These are phyloP conservation scores for Lactifluus subvellereus DNA, from an alignment of 768 basidiomycete species.

Conservation along the genomic window DNA sequence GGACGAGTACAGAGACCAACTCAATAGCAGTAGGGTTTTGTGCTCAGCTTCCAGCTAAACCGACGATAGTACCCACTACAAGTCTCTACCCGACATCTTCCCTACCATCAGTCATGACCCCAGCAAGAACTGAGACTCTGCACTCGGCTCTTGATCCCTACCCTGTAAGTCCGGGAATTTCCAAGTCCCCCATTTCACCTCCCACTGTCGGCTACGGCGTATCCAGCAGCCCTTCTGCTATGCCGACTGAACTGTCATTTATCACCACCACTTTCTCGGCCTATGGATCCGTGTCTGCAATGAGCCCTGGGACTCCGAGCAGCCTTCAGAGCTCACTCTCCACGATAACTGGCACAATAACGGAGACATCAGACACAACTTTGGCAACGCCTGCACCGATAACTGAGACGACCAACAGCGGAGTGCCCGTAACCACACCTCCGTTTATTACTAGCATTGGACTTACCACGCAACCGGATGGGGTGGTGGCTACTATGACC, in stretches of 20 bases:
- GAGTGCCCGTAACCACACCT: slow-evolving; percentile 39
- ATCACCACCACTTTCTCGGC: not conserved
- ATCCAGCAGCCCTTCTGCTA: not conserved
- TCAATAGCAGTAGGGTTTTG: not conserved
- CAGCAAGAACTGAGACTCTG: not conserved
- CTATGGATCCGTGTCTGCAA: not conserved
- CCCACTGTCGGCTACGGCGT: not conserved
- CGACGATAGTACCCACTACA: not conserved
- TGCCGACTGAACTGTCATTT: not conserved
- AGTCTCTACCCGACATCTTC: not conserved
- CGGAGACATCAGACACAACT: slow-evolving; percentile 39
- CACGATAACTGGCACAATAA: slow-evolving; percentile 39
- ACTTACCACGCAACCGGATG: slow-evolving; percentile 42
- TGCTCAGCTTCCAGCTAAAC: not conserved
- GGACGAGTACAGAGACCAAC: not conserved
- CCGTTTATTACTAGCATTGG: slow-evolving; percentile 42
- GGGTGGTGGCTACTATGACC: slow-evolving; percentile 43
- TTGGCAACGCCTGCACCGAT: slow-evolving; percentile 40
- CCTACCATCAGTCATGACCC: not conserved
- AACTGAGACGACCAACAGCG: slow-evolving; percentile 39
- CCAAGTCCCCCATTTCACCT: not conserved
- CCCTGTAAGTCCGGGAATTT: not conserved
- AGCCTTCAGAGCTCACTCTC: slow-evolving; percentile 23
- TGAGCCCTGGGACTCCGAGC: not conserved
- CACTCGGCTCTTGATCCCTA: not conserved